Evolutionary conservation across 2,329 filamentous ascomycete genomes (phyloP).

Genomic region (Ceratocystis papillata): DNA sequence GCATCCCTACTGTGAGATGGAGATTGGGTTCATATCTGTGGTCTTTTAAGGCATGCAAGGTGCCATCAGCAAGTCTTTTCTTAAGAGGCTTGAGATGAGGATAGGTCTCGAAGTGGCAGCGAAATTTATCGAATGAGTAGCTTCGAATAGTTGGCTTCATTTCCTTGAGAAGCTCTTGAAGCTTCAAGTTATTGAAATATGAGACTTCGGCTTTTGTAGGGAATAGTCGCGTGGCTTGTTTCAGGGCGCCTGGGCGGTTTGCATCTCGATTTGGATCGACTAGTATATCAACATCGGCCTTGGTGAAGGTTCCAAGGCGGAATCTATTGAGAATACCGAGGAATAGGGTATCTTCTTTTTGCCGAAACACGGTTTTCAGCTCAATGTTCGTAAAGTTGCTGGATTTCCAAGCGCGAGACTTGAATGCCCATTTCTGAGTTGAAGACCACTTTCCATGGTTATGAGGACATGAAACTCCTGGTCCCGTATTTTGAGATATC

Average conservation of each 20-base stretch:
- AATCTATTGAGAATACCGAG: neutral
- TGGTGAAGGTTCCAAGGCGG: neutral
- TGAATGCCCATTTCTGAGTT: neutral
- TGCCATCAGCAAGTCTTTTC: neutral
- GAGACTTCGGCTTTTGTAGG: neutral
- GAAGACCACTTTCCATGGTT: neutral
- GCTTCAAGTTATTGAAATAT: neutral
- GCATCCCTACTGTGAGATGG: neutral
- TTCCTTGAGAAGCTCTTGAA: neutral
- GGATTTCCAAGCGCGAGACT: neutral
- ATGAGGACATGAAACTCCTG: neutral
- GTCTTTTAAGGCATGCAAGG: neutral
- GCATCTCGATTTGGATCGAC: neutral
- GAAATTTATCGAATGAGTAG: neutral
- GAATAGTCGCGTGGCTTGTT: neutral
- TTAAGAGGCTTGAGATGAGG: neutral
- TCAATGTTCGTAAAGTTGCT: neutral
- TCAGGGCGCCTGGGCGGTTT: neutral
- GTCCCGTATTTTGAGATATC: no score
- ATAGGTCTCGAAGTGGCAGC: neutral
- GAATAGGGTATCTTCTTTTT: neutral
- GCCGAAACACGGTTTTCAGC: neutral
- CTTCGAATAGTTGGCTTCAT: neutral
- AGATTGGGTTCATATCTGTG: neutral
- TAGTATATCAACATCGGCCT: neutral